Evolutionary conservation across 768 basidiomycete genomes (phyloP), one percentile per base, ranked within the genome.

Genomic region (Cystobasidium ongulense): DNA sequence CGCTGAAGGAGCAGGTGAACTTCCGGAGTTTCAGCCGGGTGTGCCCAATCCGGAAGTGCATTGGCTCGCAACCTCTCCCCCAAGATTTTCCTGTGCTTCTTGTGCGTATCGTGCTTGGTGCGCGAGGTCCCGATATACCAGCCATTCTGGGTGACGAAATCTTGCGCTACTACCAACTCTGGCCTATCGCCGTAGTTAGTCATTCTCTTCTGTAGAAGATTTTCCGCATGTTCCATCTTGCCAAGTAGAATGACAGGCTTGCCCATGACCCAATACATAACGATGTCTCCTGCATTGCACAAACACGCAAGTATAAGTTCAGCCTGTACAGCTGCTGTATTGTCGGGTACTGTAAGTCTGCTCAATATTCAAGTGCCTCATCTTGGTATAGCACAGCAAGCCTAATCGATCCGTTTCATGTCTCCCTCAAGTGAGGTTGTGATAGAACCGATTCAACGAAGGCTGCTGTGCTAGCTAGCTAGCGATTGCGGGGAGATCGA

Each of bases 211-310:
- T 59, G 57, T 31, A 59, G 21, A 4, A 59, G 27, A 23, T 59
- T 59, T 15, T 59, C 57, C 15, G 57, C 57, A 59, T 59, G 57
- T 29, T 59, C 57, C 57, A 59, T 59, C 27, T 59, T 59, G 5
- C 57, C 57, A 5, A 59, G 57, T 17, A 59, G 57, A 15, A 59
- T 59, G 57, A 59, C 57, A 29, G 57, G 57, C 4, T 59, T 59
- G 8, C 57, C 57, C 57, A 59, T 59, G 11, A 59, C 57, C 57
- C 57, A 59, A 29, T 59, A 59, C 57, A 59, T 59, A 29, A 59
- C 57, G 21, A 59, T 59, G 23, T 59, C 57, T 17, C 57, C 57
- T 59, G 57, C 39, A n/a, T n/a, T 17, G 17, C 7, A 39, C 8
- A 39, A 7, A 39, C n/a, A n/a, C 52, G 52, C n/a, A 54, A 54